These are phyloP conservation scores for Chenopodium quinoa DNA, from an alignment of 148 eudicot genomes.

Conservation along the genomic window DNA sequence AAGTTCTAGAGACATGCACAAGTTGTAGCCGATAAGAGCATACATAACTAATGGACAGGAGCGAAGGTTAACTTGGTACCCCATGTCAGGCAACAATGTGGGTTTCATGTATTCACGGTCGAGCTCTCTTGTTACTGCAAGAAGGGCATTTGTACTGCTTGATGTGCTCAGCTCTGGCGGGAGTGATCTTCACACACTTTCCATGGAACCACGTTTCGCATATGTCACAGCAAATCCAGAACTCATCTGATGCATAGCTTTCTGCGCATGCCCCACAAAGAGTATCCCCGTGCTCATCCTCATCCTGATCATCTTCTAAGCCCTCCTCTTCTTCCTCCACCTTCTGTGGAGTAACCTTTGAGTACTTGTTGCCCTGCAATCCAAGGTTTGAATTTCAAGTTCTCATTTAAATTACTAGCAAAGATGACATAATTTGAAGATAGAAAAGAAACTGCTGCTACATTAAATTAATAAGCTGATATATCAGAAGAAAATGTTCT, in stretches of 20 bases:
- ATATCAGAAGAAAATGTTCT: too few species aligned
- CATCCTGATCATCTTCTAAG: constrained; percentile 60
- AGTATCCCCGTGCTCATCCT: constrained; percentile 79
- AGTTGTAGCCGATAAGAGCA: constrained; percentile 15
- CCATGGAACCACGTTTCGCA: constrained; percentile 97
- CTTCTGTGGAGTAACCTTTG: constrained; percentile 40
- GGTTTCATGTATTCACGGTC: constrained; percentile 34
- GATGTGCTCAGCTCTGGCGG: constrained; percentile 86
- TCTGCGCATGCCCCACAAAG: constrained; percentile 87
- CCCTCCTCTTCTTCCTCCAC: constrained; percentile 45
- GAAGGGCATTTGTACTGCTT: constrained; percentile 97
- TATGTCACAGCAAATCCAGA: constrained; percentile 90
- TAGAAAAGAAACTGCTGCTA: not conserved
- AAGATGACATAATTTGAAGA: not conserved
- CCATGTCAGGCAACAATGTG: not conserved
- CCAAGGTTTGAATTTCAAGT: constrained; percentile 29
- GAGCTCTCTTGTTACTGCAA: constrained; percentile 83
- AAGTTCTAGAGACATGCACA: constrained; percentile 30
- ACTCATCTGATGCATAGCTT: constrained; percentile 68
- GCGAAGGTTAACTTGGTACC: not conserved
- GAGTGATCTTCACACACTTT: constrained; percentile 91
- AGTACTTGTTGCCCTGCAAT: constrained; percentile 51
- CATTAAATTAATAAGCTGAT: not conserved
- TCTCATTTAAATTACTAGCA: not conserved
- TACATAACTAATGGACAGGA: constrained; percentile 19